These are phyloP conservation scores for Spergularia azorica DNA, from an alignment of 179 eudicot species.

Conservation along the genomic window DNA sequence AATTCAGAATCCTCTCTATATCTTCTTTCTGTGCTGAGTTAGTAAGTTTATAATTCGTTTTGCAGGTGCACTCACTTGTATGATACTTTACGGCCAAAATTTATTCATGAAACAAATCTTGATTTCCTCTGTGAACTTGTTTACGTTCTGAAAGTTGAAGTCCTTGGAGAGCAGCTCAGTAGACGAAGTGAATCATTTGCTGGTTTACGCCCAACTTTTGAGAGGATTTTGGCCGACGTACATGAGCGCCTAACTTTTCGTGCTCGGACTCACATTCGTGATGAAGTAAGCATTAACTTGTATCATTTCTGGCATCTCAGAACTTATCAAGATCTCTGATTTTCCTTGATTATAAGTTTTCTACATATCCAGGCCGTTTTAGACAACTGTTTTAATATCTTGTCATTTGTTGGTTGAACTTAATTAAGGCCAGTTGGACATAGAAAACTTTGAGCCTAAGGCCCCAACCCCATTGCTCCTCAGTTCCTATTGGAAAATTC, in stretches of 20 bases:
- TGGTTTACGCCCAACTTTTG: slow-evolving; percentile 87
- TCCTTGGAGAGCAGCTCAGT: slow-evolving; percentile 83
- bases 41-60: slow-evolving; percentile 18
- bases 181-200: slow-evolving; percentile 84
- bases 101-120: slow-evolving; percentile 90
- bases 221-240: slow-evolving; percentile 88
- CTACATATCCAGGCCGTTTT: too few species aligned
- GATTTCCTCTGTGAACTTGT: slow-evolving; percentile 95
- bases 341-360: not conserved
- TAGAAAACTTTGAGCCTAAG: too few species aligned
- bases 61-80: slow-evolving; percentile 85
- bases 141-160: slow-evolving; percentile 89
- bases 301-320: not conserved
- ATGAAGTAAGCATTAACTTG: slow-evolving; percentile 60
- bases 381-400: not conserved
- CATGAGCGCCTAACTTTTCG: slow-evolving; percentile 95
- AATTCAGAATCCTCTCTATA: not conserved
- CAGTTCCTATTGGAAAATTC: too few species aligned
- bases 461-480: too few species aligned
- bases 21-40: slow-evolving; percentile 5
- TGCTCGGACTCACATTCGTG: slow-evolving; percentile 92
- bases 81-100: slow-evolving; percentile 90
- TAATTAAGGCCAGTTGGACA: too few species aligned
- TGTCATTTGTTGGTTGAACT: too few species aligned
- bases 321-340: not conserved